Base-by-base conservation (phyloP, 805 yeast species). In the Suhomyces vadensis region DNA sequence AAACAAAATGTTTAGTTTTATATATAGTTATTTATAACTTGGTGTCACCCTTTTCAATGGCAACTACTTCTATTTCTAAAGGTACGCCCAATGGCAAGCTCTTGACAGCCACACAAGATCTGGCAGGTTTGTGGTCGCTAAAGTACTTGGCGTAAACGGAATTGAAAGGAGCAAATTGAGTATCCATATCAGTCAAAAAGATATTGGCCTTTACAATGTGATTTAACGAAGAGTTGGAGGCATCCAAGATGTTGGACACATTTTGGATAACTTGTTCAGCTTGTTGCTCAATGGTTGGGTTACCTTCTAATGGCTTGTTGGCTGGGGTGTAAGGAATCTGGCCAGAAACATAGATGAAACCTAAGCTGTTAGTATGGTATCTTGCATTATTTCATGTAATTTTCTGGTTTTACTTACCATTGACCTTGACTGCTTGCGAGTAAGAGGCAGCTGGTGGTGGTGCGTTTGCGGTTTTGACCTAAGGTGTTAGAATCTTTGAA, bases 401-500 rank as follows among this genome's bases (percentile, higher is more conserved):
- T n/a, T n/a, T n/a, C n/a, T n/a, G n/a, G n/a, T n/a, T n/a, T n/a
- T 27, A 44, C 48, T 37, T 67, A 69, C 75, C 75, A 66, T 87
- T 88, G 57, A 83, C 95, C 72, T 87, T 90, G 66, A 91, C 80
- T 38, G 98, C 99, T 69, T 94, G 99, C 22, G 96, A 88, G 69
- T 92, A 92, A 10, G 96, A 82, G 29, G 97, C 98, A 31, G 96
- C 97, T 49, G 98, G 96, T 47, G 95, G 90, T 54, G 99, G 98
- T 27, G 98, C 96, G 54, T 73, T 74, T 51, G 81, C 73, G 41
- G 96, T 81, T 56, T 77, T 74, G 47, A 88, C 83, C 77, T 71
- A 47, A 13, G 25, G 47, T 41, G 57, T 47, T 60, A 47, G 53
- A 48, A 44, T 29, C 19, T 9, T 16, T 11, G 9, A 16, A 29